phyloP scores from a whole-genome alignment of 139 green algal genomes.

The Pseudopediastrum boryanum region DNA sequence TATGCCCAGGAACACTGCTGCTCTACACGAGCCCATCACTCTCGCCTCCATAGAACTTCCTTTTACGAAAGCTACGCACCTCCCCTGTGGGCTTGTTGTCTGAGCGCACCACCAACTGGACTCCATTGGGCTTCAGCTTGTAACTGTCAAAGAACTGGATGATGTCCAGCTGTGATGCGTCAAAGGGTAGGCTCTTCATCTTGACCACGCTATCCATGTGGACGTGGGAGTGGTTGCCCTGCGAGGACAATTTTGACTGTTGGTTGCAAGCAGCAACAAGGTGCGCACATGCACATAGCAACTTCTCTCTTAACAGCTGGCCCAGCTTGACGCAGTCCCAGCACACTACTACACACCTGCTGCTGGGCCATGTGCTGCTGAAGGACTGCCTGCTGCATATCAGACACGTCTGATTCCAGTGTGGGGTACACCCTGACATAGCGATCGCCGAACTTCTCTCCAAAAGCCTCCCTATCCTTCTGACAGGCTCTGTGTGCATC shows the following conservation, averaged over 20 bases:
- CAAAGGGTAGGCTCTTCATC: slow-evolving; percentile 73
- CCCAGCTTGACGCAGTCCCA: too few species aligned
- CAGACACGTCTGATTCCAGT: slow-evolving; percentile 60
- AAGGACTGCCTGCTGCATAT: slow-evolving; percentile 58
- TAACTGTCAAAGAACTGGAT: slow-evolving; percentile 71
- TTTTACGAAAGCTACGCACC: slow-evolving; percentile 33
- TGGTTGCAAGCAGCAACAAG: too few species aligned
- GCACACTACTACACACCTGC: too few species aligned
- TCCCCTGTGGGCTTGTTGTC: slow-evolving; percentile 73
- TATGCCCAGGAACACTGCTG: too few species aligned
- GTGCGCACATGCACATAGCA: too few species aligned
- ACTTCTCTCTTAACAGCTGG: too few species aligned
- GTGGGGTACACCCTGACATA: slow-evolving; percentile 76
- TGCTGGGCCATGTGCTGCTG: slow-evolving; percentile 46
- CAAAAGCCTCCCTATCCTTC: slow-evolving; percentile 80
- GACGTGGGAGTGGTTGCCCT: slow-evolving; percentile 38
- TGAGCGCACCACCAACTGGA: slow-evolving; percentile 67
- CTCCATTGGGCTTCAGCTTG: slow-evolving; percentile 66
- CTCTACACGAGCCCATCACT: too few species aligned
- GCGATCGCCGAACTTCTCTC: slow-evolving; percentile 70
- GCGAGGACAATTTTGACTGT: too few species aligned
- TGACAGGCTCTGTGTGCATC: slow-evolving; percentile 62
- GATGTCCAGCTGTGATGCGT: slow-evolving; percentile 67
- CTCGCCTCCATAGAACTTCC: background rate
- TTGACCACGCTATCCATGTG: slow-evolving; percentile 73